These are phyloP conservation scores for Aegilops longissima DNA, from an alignment of 176 grass and related monocot genomes.

Conservation along the genomic window DNA sequence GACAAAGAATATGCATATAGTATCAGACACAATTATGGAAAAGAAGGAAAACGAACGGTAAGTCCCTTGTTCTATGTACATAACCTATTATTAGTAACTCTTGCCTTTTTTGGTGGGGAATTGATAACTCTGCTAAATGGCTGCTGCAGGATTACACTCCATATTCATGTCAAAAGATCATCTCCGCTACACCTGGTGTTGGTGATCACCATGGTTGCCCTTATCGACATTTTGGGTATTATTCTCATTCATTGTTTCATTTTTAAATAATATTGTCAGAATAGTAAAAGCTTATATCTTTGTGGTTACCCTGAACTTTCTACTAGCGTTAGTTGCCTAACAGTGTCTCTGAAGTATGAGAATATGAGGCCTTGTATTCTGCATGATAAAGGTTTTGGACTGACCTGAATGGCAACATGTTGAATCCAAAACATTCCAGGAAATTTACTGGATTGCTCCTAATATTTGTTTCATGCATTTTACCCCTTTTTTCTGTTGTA, in stretches of 20 bases:
- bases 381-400: background rate
- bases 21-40: slow-evolving; percentile 93
- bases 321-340: background rate
- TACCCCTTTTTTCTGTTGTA: slow-evolving; percentile 20
- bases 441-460: background rate
- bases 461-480: slow-evolving; percentile 9
- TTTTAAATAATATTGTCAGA: background rate
- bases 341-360: background rate
- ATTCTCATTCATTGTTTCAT: background rate
- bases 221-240: slow-evolving; percentile 97
- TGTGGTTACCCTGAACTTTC: slow-evolving; percentile 4
- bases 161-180: slow-evolving; percentile 97
- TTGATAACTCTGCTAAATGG: slow-evolving; percentile 15
- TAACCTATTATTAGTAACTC: slow-evolving; percentile 19
- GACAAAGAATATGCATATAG: slow-evolving; percentile 96
- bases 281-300: background rate
- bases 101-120: background rate
- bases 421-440: background rate
- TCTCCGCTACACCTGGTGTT: slow-evolving; percentile 82
- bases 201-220: slow-evolving; percentile 98
- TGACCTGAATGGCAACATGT: background rate
- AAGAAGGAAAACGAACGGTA: slow-evolving; percentile 98
- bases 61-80: background rate
- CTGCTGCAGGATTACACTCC: slow-evolving; percentile 90
- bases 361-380: background rate